Evolutionary conservation across 2,329 filamentous ascomycete genomes (phyloP).

Genomic region (Cercospora citrullina): DNA sequence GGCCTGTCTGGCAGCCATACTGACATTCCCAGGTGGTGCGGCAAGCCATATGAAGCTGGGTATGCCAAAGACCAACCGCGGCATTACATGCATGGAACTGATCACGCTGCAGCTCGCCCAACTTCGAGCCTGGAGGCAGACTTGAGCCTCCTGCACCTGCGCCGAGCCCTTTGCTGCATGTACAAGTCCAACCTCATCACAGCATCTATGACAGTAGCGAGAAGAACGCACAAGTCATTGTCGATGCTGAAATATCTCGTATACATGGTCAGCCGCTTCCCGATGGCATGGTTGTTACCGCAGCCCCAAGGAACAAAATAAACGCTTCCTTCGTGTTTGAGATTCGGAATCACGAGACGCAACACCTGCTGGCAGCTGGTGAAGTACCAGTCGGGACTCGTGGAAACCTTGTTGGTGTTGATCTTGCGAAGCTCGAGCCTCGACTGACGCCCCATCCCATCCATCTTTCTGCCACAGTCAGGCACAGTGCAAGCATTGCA

Average conservation of each 20-base stretch:
- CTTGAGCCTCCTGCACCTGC: conserved; percentile 45
- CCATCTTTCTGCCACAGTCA: conserved; percentile 33
- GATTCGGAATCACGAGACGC: neutral
- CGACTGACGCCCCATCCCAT: conserved; percentile 42
- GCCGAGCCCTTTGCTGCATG: conserved; percentile 43
- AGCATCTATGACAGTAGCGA: conserved; percentile 51
- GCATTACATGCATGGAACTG: neutral
- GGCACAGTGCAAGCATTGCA: conserved; percentile 28
- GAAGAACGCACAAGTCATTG: conserved; percentile 42
- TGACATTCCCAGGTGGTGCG: conserved; percentile 52
- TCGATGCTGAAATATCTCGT: conserved; percentile 46
- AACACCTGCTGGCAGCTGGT: conserved; percentile 17
- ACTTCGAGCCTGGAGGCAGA: conserved; percentile 52
- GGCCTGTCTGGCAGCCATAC: conserved; percentile 33
- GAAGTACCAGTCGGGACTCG: conserved; percentile 37
- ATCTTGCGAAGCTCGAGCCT: conserved; percentile 34
- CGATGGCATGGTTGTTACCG: neutral
- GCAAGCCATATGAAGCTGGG: conserved; percentile 47
- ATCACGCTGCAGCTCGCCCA: conserved; percentile 43
- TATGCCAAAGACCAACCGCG: neutral
- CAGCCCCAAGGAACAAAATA: neutral
- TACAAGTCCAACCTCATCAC: conserved; percentile 51
- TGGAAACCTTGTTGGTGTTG: conserved; percentile 41
- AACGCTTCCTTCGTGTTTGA: neutral
- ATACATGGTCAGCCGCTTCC: conserved; percentile 40